phyloP scores from a whole-genome alignment of 805 yeast species.

The Candida verbasci region DNA sequence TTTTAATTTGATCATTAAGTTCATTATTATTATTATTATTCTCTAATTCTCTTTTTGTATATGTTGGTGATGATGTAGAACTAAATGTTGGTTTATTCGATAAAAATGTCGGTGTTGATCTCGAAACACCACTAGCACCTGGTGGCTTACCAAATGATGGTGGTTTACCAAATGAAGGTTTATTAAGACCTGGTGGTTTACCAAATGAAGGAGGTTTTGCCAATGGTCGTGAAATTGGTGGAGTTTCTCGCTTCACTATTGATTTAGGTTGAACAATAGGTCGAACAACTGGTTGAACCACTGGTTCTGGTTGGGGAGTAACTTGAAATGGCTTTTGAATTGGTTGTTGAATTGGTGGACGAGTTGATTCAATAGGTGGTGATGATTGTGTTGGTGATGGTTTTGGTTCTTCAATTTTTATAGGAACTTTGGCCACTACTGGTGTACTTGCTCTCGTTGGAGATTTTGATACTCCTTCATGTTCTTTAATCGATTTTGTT shows the following conservation, averaged over 20 bases:
- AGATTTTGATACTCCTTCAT: slow-evolving; percentile 24
- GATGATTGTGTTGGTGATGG: slow-evolving; percentile 1
- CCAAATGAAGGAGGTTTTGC: slow-evolving; percentile 23
- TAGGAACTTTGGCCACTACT: slow-evolving; percentile 7
- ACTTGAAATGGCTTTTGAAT: background rate
- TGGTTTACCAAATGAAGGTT: slow-evolving; percentile 21
- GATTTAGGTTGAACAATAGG: background rate
- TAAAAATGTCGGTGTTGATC: slow-evolving; percentile 34
- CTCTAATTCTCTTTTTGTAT: slow-evolving; percentile 9
- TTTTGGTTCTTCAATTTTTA: background rate
- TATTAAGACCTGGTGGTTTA: slow-evolving; percentile 22
- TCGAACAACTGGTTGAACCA: background rate
- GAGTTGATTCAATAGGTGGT: background rate
- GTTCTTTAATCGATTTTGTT: slow-evolving; percentile 64
- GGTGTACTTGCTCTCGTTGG: slow-evolving; percentile 20
- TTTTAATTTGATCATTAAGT: slow-evolving; percentile 7
- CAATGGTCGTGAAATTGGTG: slow-evolving; percentile 3
- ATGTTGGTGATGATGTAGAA: background rate
- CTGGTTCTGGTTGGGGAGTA: background rate
- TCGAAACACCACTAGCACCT: slow-evolving; percentile 15
- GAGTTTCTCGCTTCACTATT: background rate
- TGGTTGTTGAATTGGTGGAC: slow-evolving; percentile 1
- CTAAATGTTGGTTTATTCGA: slow-evolving; percentile 26
- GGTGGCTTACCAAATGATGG: slow-evolving; percentile 29
- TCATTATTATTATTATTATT: slow-evolving; percentile 6